Evolutionary conservation across 169 alveolate genomes (phyloP).

Genomic region (Neospora caninum): DNA sequence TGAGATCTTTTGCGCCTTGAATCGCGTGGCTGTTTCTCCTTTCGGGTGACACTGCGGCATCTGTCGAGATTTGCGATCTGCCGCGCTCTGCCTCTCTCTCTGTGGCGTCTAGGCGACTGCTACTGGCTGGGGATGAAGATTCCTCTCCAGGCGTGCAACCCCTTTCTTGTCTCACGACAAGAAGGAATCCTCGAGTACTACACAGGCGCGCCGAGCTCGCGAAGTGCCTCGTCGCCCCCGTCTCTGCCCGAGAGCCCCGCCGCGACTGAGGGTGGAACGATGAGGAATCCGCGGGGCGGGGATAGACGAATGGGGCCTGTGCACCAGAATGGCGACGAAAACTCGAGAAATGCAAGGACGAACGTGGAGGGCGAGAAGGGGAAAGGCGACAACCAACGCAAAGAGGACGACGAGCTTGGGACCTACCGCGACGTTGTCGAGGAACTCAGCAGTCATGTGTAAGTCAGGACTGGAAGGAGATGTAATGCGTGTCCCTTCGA

Average conservation of each 20-base stretch:
- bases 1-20: no score
- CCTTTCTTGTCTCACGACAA: neutral
- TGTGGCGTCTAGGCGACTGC: neutral
- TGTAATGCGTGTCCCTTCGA: no score
- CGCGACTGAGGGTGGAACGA: neutral
- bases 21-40: no score
- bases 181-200: neutral
- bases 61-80: no score
- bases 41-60: no score
- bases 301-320: neutral
- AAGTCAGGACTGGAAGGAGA: neutral
- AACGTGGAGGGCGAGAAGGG: neutral
- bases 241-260: neutral
- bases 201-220: neutral
- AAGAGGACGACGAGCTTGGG: neutral
- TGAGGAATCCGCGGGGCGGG: neutral
- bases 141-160: constrained; percentile 29
- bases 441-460: neutral
- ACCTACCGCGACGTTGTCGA: neutral
- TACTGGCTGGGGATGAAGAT: constrained; percentile 34
- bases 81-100: no score
- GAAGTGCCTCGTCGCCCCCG: no score
- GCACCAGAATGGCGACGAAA: neutral
- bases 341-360: neutral
- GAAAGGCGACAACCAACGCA: neutral